Evolutionary conservation across 257 asterid species (phyloP).

Genomic region (Datura wrightii): DNA sequence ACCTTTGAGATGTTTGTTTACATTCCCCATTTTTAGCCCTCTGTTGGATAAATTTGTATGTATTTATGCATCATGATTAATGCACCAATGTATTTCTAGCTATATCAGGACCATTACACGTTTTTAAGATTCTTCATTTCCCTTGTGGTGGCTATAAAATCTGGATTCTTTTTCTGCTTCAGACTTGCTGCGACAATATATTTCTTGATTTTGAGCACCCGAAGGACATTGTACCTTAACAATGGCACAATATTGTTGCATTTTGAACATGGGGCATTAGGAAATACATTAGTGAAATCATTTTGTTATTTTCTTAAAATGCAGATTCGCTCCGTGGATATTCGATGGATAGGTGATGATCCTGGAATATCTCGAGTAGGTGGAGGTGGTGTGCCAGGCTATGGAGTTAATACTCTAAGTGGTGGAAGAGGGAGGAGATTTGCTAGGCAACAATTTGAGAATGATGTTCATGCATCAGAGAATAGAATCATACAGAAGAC

Average conservation of each 20-base stretch:
- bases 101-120: not conserved
- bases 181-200: not conserved
- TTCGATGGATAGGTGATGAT: slow-evolving; percentile 89
- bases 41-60: not conserved
- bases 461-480: slow-evolving; percentile 57
- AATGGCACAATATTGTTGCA: not conserved
- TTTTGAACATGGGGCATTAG: not conserved
- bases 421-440: slow-evolving; percentile 61
- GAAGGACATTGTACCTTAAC: not conserved
- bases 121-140: slow-evolving; percentile 13
- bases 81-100: slow-evolving; percentile 2
- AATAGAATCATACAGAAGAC: slow-evolving; percentile 57
- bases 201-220: not conserved
- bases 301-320: slow-evolving; percentile 19
- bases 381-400: slow-evolving; percentile 44
- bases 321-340: slow-evolving; percentile 86
- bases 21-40: not conserved
- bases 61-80: not conserved
- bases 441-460: slow-evolving; percentile 51
- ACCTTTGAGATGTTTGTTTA: not conserved
- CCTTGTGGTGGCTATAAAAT: not conserved
- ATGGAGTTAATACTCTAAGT: slow-evolving; percentile 47
- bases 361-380: slow-evolving; percentile 68
- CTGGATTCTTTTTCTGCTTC: slow-evolving; percentile 17
- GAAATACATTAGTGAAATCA: slow-evolving; percentile 24